phyloP scores from a whole-genome alignment of 495 filamentous ascomycete species.

The Evernia prunastri region DNA sequence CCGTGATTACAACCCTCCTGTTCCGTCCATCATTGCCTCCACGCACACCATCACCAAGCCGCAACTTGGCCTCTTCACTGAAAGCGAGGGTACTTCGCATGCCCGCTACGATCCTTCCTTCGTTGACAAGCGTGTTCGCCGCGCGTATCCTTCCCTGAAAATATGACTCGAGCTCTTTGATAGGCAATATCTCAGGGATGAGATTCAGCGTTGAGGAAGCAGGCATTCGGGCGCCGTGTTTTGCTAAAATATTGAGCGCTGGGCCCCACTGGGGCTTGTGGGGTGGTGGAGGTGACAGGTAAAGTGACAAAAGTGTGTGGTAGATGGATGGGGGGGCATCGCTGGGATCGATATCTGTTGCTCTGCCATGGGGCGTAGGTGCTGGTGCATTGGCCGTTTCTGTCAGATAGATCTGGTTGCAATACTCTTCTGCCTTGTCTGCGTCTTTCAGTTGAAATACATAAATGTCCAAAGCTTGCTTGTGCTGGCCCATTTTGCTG shows the following conservation, averaged over 20 bases:
- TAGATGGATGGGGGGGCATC: conserved; percentile 69
- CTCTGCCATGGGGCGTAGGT: conserved; percentile 33
- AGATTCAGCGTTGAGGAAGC: conserved; percentile 75
- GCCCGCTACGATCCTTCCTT: conserved; percentile 66
- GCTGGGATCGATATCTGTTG: conserved; percentile 45
- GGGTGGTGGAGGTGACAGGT: conserved; percentile 73
- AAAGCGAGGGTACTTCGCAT: conserved; percentile 68
- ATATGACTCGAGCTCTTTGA: conserved; percentile 79
- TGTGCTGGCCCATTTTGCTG: conserved; percentile 92
- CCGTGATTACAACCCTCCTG: conserved; percentile 67
- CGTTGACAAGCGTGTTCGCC: conserved; percentile 73
- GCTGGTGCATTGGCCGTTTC: conserved; percentile 40
- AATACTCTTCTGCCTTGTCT: conserved; percentile 91
- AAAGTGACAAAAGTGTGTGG: conserved; percentile 81
- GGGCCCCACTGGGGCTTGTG: conserved; percentile 68
- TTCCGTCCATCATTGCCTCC: conserved; percentile 51
- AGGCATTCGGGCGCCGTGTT: conserved; percentile 86
- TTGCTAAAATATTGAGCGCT: conserved; percentile 78
- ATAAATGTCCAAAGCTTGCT: conserved; percentile 90
- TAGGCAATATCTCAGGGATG: conserved; percentile 72
- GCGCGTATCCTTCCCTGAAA: conserved; percentile 85
- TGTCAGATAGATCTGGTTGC: conserved; percentile 69
- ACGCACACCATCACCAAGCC: conserved; percentile 55
- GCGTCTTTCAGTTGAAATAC: conserved; percentile 88
- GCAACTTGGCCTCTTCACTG: conserved; percentile 60